Conservation (phyloP, 129 eudicot species). For the Mikania micrantha region DNA sequence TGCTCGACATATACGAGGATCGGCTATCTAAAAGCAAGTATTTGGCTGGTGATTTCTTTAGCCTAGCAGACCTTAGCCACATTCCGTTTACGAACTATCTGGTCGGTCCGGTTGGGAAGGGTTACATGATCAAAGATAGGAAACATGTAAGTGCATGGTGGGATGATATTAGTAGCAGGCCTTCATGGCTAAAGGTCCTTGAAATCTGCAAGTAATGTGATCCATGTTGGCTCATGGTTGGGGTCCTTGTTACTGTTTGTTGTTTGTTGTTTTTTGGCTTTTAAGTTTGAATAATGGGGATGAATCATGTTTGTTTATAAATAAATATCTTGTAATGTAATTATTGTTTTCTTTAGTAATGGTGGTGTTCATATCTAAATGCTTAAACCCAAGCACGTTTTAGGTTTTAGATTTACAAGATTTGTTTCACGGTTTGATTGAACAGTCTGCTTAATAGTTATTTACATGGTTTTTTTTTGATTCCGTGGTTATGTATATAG, state of each 20-base stretch:
- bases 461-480: no score
- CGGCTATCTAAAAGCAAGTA: conserved; percentile 56
- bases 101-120: conserved; percentile 34
- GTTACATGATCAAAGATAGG: conserved; percentile 50
- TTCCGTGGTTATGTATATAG: no score
- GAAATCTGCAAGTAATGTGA: conserved; percentile 16
- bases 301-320: conserved; percentile 1
- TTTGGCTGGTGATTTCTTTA: conserved; percentile 69
- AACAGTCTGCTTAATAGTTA: no score
- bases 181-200: conserved; percentile 59
- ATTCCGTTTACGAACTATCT: conserved; percentile 46
- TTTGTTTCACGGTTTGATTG: no score
- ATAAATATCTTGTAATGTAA: background rate
- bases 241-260: no score
- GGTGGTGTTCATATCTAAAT: no score
- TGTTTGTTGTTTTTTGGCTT: background rate
- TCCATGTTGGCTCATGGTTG: background rate
- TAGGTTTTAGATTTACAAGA: no score
- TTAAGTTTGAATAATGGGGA: background rate
- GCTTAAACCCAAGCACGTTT: no score
- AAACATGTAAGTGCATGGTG: conserved; percentile 70
- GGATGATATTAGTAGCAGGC: conserved; percentile 74
- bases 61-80: conserved; percentile 70
- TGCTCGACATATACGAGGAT: conserved; percentile 56
- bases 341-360: background rate